Percentiles rank a stretch among this genome's conserved stretches.
phyloP scores from a whole-genome alignment of 2,329 filamentous ascomycete species.

The Cladorrhinum sp. region DNA sequence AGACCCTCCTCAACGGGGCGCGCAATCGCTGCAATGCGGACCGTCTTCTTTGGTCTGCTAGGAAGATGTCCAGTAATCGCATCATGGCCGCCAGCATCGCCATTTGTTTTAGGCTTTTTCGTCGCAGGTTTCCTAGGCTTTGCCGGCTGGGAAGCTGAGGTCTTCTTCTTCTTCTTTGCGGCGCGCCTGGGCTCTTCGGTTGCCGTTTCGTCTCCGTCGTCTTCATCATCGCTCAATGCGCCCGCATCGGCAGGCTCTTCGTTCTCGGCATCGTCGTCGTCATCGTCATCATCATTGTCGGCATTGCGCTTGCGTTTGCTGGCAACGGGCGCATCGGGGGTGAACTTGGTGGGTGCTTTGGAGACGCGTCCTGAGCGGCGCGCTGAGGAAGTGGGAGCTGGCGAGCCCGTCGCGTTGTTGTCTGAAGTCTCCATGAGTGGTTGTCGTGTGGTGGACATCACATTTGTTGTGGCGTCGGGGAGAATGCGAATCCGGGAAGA shows the following conservation, averaged over 20 bases:
- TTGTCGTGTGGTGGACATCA: conserved; percentile 42
- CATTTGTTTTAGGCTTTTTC: conserved; percentile 65
- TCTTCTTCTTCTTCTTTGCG: conserved; percentile 35
- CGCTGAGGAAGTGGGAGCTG: conserved; percentile 51
- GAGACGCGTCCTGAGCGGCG: conserved; percentile 69
- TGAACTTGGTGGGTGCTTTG: conserved; percentile 58
- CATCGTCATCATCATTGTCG: conserved; percentile 47
- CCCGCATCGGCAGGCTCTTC: conserved; percentile 44
- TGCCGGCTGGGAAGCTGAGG: conserved; percentile 40
- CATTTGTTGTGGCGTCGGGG: conserved; percentile 24
- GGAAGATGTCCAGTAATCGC: conserved; percentile 41
- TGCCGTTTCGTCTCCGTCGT: conserved; percentile 40
- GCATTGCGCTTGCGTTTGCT: conserved; percentile 57
- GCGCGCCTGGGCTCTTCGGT: conserved; percentile 44
- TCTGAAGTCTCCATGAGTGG: conserved; percentile 54
- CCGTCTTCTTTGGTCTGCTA: conserved; percentile 55
- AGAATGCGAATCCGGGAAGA: conserved; percentile 7
- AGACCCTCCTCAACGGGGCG: conserved; percentile 51
- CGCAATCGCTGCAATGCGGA: conserved; percentile 50
- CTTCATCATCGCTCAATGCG: conserved; percentile 40
- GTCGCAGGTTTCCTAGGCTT: conserved; percentile 54
- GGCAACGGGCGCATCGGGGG: conserved; percentile 47
- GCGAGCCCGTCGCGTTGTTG: conserved; percentile 53
- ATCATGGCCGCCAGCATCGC: conserved; percentile 37
- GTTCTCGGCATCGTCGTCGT: conserved; percentile 46